Percentiles rank a stretch among this genome's conserved stretches.
These are phyloP conservation scores for Gaultheria prostrata DNA, from an alignment of 148 eudicot genomes.

Conservation along the genomic window DNA sequence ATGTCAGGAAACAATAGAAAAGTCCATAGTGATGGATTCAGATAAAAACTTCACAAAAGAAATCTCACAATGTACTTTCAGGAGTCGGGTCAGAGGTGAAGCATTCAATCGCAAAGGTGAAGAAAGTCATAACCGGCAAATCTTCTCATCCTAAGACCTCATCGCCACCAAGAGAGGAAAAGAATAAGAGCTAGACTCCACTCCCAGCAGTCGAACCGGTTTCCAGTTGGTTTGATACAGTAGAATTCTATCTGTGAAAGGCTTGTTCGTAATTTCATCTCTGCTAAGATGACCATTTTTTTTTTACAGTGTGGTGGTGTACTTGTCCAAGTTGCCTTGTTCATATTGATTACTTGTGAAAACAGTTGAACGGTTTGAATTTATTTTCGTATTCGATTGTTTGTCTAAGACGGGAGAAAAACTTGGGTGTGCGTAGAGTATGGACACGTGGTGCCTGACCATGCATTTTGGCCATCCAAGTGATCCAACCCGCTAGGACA, in stretches of 20 bases:
- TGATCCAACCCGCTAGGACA: no score
- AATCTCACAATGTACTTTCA: slow-evolving; percentile 54
- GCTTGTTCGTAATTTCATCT: slow-evolving; percentile 13
- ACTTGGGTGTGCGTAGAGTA: no score
- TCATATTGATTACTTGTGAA: neutral
- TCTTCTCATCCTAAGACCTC: slow-evolving; percentile 41
- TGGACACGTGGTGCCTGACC: no score
- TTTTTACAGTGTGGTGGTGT: neutral
- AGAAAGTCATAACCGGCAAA: slow-evolving; percentile 63
- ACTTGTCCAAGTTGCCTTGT: neutral
- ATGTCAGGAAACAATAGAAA: neutral
- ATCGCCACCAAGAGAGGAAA: slow-evolving; percentile 41
- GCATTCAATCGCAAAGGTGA: slow-evolving; percentile 73
- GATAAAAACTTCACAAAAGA: slow-evolving; percentile 49
- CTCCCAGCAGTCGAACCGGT: neutral
- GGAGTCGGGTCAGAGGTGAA: slow-evolving; percentile 74
- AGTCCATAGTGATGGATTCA: neutral
- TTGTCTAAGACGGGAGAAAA: no score
- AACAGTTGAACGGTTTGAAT: no score
- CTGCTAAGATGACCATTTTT: neutral
- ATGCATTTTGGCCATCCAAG: no score
- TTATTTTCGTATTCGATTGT: no score
- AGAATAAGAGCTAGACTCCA: neutral
- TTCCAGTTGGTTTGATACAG: neutral
- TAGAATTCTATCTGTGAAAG: neutral